Evolutionary conservation across 768 basidiomycete genomes (phyloP), one percentile per base, ranked within the genome.

Genomic region (Mycena albidolilacea): DNA sequence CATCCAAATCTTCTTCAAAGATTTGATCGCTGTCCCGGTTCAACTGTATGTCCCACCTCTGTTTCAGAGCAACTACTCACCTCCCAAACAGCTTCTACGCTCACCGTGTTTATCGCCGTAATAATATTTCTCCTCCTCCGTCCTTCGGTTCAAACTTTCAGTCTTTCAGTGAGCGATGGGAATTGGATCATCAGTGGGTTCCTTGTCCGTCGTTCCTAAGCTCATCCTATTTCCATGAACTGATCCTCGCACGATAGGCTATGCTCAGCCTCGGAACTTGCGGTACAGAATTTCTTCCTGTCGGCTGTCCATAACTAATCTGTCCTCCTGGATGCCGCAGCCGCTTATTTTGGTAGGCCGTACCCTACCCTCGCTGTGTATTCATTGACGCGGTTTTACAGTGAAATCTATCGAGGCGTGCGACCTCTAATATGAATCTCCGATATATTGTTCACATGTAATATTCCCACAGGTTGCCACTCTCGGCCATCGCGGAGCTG

Each of bases 1-100:
- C 62, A 75, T 75, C 39, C 66, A 75, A 38, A 69, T 75, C 41
- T 75, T 62, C 67, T 75, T 72, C 63, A 75, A 70, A n/a, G 54
- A 69, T 44, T 67, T 67, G 46, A 72, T 75, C 23, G 70, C 67
- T 8, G 15, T 75, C 35, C 46, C 52, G 3, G 74, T 75, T 44
- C 74, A 75, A 41, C 50, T 71, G 66, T 74, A 62, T 30, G 64
- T 54, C 23, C 14, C 15, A 15, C 7, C 30, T 9, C 17, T 52
- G 37, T 21, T 46, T 54, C 48, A 8, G 7, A 35, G 37, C 38
- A 7, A 11, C 14, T 48, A 5, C 48, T 64, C 19, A 64, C n/a
- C 30, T 54, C 17, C 17, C 38, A 9, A n/a, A 19, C 14, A 64
- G 63, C 14, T 67, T 67, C 44, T 67, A 67, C 19, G 46, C 43